Evolutionary conservation across 441 rosid species (phyloP).

Genomic region (Aquilaria agallochum): DNA sequence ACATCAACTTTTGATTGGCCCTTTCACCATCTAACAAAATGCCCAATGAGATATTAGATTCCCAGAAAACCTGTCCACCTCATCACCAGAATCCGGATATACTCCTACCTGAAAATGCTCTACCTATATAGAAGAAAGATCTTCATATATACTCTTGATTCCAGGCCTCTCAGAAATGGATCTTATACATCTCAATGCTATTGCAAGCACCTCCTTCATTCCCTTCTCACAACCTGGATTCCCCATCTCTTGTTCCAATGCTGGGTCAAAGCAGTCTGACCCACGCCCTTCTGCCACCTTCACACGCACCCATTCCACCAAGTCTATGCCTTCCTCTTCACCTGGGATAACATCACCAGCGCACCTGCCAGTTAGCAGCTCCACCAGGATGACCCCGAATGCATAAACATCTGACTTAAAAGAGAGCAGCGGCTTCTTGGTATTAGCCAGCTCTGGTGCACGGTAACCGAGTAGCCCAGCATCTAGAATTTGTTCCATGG

Average conservation of each 20-base stretch:
- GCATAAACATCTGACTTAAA: conserved; percentile 97
- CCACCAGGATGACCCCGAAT: conserved; percentile 78
- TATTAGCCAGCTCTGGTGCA: conserved; percentile 88
- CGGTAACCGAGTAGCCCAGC: conserved; percentile 95
- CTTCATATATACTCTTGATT: conserved; percentile 94
- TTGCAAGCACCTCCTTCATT: conserved; percentile 87
- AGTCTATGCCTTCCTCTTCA: conserved; percentile 76
- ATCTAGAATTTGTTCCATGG: conserved; percentile 86
- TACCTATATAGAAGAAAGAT: conserved; percentile 81
- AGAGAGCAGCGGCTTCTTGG: conserved; percentile 91
- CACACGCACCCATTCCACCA: conserved; percentile 83
- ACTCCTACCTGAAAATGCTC: not conserved
- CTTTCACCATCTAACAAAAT: no score
- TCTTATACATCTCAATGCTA: conserved; percentile 75
- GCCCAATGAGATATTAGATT: conserved; percentile 41
- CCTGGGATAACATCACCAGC: conserved; percentile 93
- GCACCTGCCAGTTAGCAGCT: conserved; percentile 85
- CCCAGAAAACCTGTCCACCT: conserved; percentile 16
- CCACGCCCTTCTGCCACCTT: conserved; percentile 76
- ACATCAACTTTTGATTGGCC: no score
- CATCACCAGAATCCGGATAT: conserved; percentile 2
- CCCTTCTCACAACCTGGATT: conserved; percentile 71
- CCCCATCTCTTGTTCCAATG: conserved; percentile 45
- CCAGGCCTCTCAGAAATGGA: conserved; percentile 92
- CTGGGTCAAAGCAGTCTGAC: conserved; percentile 65